phyloP scores from a whole-genome alignment of 2,329 filamentous ascomycete species.

The Lachnellula arida region DNA sequence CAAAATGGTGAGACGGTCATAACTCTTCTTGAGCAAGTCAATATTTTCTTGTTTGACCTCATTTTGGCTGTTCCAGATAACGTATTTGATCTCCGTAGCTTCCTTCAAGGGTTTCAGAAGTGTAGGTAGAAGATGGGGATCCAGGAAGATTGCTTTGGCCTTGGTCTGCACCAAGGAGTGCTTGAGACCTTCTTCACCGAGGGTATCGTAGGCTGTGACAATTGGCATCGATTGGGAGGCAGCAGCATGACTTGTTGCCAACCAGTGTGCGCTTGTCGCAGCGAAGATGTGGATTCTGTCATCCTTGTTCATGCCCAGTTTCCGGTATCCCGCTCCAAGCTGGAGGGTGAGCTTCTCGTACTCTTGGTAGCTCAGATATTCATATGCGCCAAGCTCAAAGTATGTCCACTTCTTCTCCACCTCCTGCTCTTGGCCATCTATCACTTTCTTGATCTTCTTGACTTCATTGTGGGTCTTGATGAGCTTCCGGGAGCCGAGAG shows the following conservation, averaged over 20 bases:
- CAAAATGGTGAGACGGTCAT: conserved; percentile 47
- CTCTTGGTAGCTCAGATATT: conserved; percentile 69
- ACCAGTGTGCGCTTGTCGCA: conserved; percentile 53
- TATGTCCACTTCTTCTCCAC: conserved; percentile 83
- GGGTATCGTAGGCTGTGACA: conserved; percentile 88
- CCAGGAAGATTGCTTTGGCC: conserved; percentile 77
- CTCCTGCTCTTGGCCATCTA: conserved; percentile 72
- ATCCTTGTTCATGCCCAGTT: conserved; percentile 60
- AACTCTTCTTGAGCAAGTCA: conserved; percentile 48
- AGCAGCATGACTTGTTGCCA: conserved; percentile 45
- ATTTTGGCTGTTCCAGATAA: conserved; percentile 49
- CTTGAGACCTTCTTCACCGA: conserved; percentile 75
- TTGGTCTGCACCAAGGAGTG: conserved; percentile 79
- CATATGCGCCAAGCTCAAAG: conserved; percentile 74
- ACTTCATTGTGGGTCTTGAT: conserved; percentile 72
- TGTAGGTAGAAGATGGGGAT: conserved; percentile 65
- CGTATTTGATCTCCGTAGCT: conserved; percentile 44
- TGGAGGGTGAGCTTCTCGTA: conserved; percentile 65
- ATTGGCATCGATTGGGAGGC: conserved; percentile 81
- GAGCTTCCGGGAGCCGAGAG: conserved; percentile 64
- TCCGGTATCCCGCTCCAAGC: conserved; percentile 63
- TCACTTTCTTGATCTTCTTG: conserved; percentile 81
- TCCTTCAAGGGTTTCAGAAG: conserved; percentile 53
- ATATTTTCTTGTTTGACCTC: conserved; percentile 44
- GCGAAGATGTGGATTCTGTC: conserved; percentile 74